Conservation (phyloP, 805 yeast genomes). For the Trichomonascus vanleenenianus region DNA sequence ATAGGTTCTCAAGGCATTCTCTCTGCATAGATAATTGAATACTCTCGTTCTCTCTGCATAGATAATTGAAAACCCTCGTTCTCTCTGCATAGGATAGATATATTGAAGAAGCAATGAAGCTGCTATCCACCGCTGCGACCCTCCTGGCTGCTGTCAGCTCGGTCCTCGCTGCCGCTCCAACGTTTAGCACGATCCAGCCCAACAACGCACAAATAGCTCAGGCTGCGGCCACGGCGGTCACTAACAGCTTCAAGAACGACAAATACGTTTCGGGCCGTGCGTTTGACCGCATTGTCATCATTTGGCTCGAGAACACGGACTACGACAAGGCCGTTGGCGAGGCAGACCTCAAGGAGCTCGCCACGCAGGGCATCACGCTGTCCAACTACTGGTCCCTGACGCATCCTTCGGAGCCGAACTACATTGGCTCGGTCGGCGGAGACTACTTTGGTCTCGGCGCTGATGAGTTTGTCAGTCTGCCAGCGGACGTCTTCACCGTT, state of each 20-base stretch:
- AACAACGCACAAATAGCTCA: conserved; percentile 27
- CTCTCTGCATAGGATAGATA: too few relatives aligned
- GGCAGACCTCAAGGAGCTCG: conserved; percentile 36
- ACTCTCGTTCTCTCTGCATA: too few relatives aligned
- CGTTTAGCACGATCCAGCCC: conserved; percentile 29
- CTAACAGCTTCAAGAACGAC: conserved; percentile 24
- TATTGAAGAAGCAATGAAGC: too few relatives aligned
- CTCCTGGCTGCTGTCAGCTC: conserved; percentile 6
- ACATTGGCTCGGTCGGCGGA: conserved; percentile 43
- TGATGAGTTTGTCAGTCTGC: conserved; percentile 39
- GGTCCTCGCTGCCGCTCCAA: background rate
- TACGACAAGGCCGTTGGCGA: conserved; percentile 43
- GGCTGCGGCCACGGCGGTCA: conserved; percentile 30
- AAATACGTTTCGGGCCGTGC: conserved; percentile 34
- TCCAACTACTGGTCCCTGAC: conserved; percentile 46
- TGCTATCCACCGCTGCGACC: background rate
- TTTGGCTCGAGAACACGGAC: conserved; percentile 47
- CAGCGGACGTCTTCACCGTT: conserved; percentile 39
- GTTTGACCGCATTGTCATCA: conserved; percentile 35
- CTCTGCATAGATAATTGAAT: too few relatives aligned
- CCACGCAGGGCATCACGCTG: conserved; percentile 38
- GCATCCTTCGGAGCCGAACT: conserved; percentile 50
- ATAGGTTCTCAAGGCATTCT: too few relatives aligned
- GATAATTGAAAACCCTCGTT: too few relatives aligned
- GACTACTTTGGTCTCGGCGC: conserved; percentile 42